A percentile compares a stretch with the other conserved stretches of the same genome.
Conservation (phyloP, 2,329 filamentous ascomycete genomes). For the Trichoderma gracile region DNA sequence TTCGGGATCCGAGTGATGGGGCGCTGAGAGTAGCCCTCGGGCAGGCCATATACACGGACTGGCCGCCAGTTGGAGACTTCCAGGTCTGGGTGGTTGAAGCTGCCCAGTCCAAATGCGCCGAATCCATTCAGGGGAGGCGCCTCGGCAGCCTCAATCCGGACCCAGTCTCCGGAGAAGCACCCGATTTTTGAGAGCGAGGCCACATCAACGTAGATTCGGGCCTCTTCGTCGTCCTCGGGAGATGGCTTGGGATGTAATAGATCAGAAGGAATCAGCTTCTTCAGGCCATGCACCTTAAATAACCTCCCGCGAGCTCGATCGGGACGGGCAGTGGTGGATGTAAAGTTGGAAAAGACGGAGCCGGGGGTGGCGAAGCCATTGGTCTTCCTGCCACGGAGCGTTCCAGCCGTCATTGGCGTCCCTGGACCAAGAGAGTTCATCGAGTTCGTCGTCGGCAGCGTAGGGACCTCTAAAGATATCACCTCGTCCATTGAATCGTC, state of each 20-base stretch:
- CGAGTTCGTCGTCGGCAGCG: conserved; percentile 72
- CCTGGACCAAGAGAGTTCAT: conserved; percentile 72
- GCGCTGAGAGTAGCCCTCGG: conserved; percentile 68
- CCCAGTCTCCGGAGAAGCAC: conserved; percentile 98
- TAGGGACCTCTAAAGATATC: conserved; percentile 82
- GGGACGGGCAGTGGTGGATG: conserved; percentile 75
- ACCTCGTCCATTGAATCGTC: conserved; percentile 92
- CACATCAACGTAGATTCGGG: conserved; percentile 87
- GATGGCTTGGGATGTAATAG: conserved; percentile 80
- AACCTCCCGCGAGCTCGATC: conserved; percentile 72
- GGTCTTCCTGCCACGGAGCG: conserved; percentile 57
- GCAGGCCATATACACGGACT: conserved; percentile 84
- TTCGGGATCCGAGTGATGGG: conserved; percentile 62
- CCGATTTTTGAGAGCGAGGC: conserved; percentile 83
- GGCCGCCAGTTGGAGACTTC: conserved; percentile 73
- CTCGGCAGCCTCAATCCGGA: conserved; percentile 74
- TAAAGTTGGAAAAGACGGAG: conserved; percentile 87
- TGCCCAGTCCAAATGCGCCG: conserved; percentile 67
- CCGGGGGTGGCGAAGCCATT: conserved; percentile 81
- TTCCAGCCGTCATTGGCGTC: conserved; percentile 72
- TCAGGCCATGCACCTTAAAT: conserved; percentile 79
- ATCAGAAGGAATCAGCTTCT: conserved; percentile 70
- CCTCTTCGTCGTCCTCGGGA: conserved; percentile 79
- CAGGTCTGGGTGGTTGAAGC: conserved; percentile 55
- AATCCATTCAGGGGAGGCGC: conserved; percentile 70